phyloP scores from a whole-genome alignment of 2,329 filamentous ascomycete species.

The Aureobasidium zeae region DNA sequence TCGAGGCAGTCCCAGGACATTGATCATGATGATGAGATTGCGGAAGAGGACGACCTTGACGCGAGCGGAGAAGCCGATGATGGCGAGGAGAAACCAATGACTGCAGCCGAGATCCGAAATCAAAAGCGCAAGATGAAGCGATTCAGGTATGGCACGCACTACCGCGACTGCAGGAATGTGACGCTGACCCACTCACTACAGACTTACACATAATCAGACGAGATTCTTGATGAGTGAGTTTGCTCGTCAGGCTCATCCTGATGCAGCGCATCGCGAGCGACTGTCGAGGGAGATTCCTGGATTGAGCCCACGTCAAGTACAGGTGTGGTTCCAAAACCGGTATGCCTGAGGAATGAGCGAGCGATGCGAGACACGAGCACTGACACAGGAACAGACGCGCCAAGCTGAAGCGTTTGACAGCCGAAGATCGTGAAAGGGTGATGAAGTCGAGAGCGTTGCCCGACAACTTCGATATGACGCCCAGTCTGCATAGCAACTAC shows the following conservation, averaged over 20 bases:
- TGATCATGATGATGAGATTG: conserved; percentile 26
- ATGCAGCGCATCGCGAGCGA: conserved; percentile 80
- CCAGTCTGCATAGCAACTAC: conserved; percentile 48
- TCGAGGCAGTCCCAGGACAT: conserved; percentile 31
- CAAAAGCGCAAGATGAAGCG: conserved; percentile 58
- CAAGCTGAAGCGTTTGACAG: conserved; percentile 52
- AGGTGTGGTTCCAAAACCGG: conserved; percentile 99
- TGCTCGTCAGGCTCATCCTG: conserved; percentile 85
- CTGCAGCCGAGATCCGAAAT: conserved; percentile 39
- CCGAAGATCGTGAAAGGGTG: conserved; percentile 53
- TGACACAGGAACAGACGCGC: conserved; percentile 39
- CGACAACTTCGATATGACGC: conserved; percentile 51
- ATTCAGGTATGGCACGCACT: conserved; percentile 50
- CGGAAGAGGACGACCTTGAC: conserved; percentile 31
- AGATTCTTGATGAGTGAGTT: conserved; percentile 96
- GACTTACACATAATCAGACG: conserved; percentile 93
- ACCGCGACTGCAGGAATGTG: background rate
- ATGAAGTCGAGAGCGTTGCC: conserved; percentile 51
- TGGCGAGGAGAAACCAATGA: conserved; percentile 29
- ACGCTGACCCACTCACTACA: conserved; percentile 33
- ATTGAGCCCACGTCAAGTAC: conserved; percentile 81
- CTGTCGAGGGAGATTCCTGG: conserved; percentile 86
- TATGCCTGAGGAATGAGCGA: conserved; percentile 36
- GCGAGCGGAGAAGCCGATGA: conserved; percentile 20
- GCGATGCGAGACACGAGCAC: background rate